phyloP scores from a whole-genome alignment of 2,329 filamentous ascomycete species.

The Pseudonectria foliicola region DNA sequence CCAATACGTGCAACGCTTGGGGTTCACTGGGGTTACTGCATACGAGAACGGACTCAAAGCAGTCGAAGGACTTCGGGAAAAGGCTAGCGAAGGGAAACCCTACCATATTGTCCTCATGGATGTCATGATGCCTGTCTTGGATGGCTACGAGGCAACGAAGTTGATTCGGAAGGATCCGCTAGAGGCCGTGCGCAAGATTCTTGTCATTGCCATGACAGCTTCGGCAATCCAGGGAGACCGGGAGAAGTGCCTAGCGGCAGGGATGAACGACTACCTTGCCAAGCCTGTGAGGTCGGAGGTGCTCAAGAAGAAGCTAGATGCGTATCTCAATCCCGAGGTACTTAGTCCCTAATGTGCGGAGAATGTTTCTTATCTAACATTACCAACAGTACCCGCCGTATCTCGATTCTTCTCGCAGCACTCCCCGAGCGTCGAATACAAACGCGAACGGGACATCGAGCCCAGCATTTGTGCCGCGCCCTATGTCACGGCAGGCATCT shows the following conservation, averaged over 20 bases:
- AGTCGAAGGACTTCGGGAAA: conserved; percentile 73
- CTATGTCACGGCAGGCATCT: conserved; percentile 1
- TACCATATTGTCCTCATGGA: conserved; percentile 95
- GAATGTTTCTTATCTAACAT: conserved; percentile 6
- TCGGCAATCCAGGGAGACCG: conserved; percentile 90
- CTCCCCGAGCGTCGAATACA: too few species aligned
- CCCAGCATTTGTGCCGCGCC: too few species aligned
- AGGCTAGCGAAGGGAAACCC: conserved; percentile 62
- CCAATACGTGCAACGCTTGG: conserved; percentile 79
- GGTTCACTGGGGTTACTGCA: conserved; percentile 73
- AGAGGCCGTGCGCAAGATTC: conserved; percentile 68
- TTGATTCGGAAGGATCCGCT: conserved; percentile 71
- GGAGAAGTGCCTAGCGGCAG: conserved; percentile 90
- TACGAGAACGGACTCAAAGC: conserved; percentile 87
- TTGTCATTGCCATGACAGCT: conserved; percentile 98
- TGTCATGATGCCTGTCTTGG: conserved; percentile 89
- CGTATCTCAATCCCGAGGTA: conserved; percentile 40
- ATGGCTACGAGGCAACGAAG: conserved; percentile 86
- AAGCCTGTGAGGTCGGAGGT: conserved; percentile 90
- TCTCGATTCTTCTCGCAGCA: too few species aligned
- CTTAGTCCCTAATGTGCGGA: not conserved
- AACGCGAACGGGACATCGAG: too few species aligned
- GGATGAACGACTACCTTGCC: conserved; percentile 96
- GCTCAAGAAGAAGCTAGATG: conserved; percentile 71
- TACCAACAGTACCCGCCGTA: not conserved